phyloP scores from a whole-genome alignment of 2,329 filamentous ascomycete genomes.

The Monilinia polystroma region DNA sequence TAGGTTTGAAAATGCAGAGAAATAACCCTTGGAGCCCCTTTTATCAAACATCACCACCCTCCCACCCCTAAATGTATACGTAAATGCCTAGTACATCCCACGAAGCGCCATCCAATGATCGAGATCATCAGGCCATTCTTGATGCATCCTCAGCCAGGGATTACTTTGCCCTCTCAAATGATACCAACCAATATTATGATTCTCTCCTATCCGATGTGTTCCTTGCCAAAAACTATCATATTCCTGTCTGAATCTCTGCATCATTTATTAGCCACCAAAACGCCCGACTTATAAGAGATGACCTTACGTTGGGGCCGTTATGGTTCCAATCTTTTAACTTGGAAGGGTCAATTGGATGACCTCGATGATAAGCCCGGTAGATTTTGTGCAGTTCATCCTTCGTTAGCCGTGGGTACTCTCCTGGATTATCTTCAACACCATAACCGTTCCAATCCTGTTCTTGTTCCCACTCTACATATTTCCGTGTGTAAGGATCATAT shows the following conservation, averaged over 20 bases:
- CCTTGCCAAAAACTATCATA: constrained; percentile 37
- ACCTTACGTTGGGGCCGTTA: constrained; percentile 35
- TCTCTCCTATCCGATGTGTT: constrained; percentile 35
- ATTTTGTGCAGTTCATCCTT: constrained; percentile 30
- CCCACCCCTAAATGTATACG: neutral
- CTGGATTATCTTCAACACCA: constrained; percentile 21
- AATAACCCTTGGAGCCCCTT: neutral
- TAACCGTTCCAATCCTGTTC: constrained; percentile 29
- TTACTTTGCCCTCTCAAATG: constrained; percentile 16
- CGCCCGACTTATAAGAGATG: neutral
- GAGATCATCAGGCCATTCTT: constrained; percentile 26
- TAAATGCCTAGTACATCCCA: neutral
- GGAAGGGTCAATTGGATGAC: constrained; percentile 23
- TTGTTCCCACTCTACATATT: constrained; percentile 34
- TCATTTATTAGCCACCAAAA: constrained; percentile 5
- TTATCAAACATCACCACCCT: neutral
- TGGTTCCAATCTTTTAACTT: constrained; percentile 35
- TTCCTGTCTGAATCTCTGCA: constrained; percentile 34
- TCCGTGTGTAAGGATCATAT: constrained; percentile 37
- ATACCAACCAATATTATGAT: constrained; percentile 16
- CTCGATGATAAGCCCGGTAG: constrained; percentile 12
- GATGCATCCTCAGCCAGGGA: constrained; percentile 25
- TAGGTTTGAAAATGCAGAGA: too few species aligned
- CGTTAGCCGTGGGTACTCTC: constrained; percentile 35
- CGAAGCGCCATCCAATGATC: constrained; percentile 22